These are phyloP conservation scores for Phytophthora fragariaefolia DNA, from an alignment of 352 stramenopile species.

Conservation along the genomic window DNA sequence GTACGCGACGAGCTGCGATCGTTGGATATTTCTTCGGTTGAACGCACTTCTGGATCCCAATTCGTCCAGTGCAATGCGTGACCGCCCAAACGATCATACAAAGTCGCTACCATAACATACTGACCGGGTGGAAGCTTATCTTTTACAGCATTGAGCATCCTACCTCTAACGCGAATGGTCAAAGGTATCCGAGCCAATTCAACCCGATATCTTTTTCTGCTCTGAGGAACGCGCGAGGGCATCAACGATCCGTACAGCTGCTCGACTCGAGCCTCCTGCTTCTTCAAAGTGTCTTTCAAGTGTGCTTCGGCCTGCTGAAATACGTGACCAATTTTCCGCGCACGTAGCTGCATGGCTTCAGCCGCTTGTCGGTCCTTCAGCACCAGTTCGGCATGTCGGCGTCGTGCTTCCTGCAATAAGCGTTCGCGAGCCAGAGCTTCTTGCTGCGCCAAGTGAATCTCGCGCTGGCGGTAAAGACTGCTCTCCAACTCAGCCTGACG, in stretches of 20 bases:
- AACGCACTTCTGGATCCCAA: slow-evolving; percentile 53
- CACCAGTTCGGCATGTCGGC: slow-evolving; percentile 47
- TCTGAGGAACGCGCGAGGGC: slow-evolving; percentile 44
- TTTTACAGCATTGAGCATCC: slow-evolving; percentile 80
- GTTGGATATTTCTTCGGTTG: slow-evolving; percentile 2
- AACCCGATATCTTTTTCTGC: slow-evolving; percentile 64
- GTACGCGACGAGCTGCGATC: slow-evolving; percentile 7
- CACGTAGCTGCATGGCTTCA: slow-evolving; percentile 50
- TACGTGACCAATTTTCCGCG: slow-evolving; percentile 63
- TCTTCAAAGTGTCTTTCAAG: slow-evolving; percentile 56
- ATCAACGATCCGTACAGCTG: slow-evolving; percentile 66
- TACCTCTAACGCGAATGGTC: slow-evolving; percentile 68
- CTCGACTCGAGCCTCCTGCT: slow-evolving; percentile 70
- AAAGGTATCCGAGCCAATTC: slow-evolving; percentile 80
- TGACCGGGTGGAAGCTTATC: slow-evolving; percentile 80
- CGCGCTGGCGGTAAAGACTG: slow-evolving; percentile 54
- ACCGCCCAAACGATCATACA: slow-evolving; percentile 88
- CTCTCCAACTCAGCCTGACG: slow-evolving; percentile 57
- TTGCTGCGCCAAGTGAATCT: slow-evolving; percentile 52
- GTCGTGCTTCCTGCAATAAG: slow-evolving; percentile 50
- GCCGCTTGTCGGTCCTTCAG: slow-evolving; percentile 54
- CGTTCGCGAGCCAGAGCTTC: slow-evolving; percentile 42
- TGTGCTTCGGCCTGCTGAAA: slow-evolving; percentile 77
- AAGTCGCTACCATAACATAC: slow-evolving; percentile 85
- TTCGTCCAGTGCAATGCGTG: slow-evolving; percentile 79